Evolutionary conservation across 2,329 filamentous ascomycete species (phyloP).

Genomic region (Bipolaris cookei): DNA sequence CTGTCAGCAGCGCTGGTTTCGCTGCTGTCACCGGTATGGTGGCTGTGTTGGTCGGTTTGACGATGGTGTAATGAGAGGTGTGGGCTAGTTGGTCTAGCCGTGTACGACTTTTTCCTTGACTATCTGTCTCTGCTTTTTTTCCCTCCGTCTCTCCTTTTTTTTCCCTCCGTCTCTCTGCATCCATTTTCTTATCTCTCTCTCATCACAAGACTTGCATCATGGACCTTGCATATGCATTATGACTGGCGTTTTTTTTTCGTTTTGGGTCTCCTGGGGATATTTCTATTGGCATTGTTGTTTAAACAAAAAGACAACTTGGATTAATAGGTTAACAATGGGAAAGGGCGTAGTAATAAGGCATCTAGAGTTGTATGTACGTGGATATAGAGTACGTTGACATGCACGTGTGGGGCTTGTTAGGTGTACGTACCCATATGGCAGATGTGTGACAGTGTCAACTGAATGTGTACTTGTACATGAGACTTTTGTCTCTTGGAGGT

Average conservation of each 20-base stretch:
- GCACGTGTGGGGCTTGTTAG: too few relatives aligned
- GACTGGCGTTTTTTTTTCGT: constrained; percentile 12
- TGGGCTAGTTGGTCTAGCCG: not conserved
- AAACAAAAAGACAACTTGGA: not conserved
- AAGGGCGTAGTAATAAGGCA: too few relatives aligned
- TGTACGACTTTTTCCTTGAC: not conserved
- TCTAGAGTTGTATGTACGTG: too few relatives aligned
- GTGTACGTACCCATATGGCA: too few relatives aligned
- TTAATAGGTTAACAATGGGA: not conserved
- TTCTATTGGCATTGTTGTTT: not conserved
- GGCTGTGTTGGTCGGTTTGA: constrained; percentile 17
- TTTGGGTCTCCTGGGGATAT: not conserved
- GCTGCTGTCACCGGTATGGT: constrained; percentile 19
- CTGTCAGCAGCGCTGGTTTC: constrained; percentile 13
- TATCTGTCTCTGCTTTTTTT: constrained; percentile 1
- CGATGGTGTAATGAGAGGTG: constrained; percentile 5
- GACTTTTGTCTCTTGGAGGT: too few relatives aligned
- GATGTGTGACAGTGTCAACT: too few relatives aligned
- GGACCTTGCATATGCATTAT: constrained; percentile 19
- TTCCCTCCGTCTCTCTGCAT: not conserved
- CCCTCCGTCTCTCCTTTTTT: not conserved
- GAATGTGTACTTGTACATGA: too few relatives aligned
- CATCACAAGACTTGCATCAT: constrained; percentile 4
- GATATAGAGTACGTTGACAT: too few relatives aligned
- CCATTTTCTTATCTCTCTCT: not conserved